These are phyloP conservation scores for Spongiforma sp. DNA, from an alignment of 1,284 basidiomycete genomes.

Conservation along the genomic window DNA sequence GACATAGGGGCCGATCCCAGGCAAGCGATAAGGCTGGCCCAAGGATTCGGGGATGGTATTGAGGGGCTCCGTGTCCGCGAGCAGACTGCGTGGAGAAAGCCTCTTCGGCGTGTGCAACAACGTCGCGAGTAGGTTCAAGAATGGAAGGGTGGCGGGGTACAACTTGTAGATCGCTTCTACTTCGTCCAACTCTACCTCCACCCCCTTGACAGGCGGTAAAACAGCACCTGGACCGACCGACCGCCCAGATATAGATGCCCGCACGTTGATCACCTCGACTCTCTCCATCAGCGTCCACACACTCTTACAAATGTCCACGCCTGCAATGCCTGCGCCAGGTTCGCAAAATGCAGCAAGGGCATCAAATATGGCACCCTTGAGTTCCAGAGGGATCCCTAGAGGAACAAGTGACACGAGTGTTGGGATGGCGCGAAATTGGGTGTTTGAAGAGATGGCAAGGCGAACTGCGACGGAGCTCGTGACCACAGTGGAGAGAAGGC, in stretches of 20 bases:
- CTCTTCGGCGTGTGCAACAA: conserved; percentile 81
- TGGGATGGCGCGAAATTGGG: conserved; percentile 79
- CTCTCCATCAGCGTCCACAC: conserved; percentile 88
- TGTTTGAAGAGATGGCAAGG: conserved; percentile 79
- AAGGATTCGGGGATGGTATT: conserved; percentile 80
- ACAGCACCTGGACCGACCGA: conserved; percentile 42
- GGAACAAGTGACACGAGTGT: conserved; percentile 82
- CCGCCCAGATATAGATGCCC: conserved; percentile 41
- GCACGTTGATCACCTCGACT: conserved; percentile 83
- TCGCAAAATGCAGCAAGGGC: conserved; percentile 87
- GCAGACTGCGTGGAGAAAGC: conserved; percentile 60
- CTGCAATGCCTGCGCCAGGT: conserved; percentile 72
- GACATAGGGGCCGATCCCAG: conserved; percentile 81
- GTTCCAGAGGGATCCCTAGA: conserved; percentile 84
- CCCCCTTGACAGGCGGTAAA: conserved; percentile 65
- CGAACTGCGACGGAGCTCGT: conserved; percentile 81
- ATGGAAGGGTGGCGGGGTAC: conserved; percentile 90
- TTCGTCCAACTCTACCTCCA: conserved; percentile 84
- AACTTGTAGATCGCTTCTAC: conserved; percentile 80
- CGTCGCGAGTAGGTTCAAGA: conserved; percentile 83
- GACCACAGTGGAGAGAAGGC: conserved; percentile 82
- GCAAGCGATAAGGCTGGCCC: conserved; percentile 75
- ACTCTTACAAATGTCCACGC: conserved; percentile 80
- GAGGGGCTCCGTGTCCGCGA: conserved; percentile 63
- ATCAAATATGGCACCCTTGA: conserved; percentile 89